phyloP scores from a whole-genome alignment of 805 yeast species.

The Henningerozyma blattae region DNA sequence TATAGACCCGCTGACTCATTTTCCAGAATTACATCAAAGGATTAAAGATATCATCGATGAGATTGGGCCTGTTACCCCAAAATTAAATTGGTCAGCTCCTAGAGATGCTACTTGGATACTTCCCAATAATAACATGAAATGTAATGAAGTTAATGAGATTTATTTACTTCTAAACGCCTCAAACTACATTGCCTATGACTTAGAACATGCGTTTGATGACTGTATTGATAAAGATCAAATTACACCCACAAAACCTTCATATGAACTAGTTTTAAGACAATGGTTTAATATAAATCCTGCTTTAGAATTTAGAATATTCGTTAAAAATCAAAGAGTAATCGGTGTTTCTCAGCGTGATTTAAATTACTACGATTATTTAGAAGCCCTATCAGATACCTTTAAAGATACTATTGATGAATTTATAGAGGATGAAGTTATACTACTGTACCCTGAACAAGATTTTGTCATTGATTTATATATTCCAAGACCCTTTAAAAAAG shows the following conservation, averaged over 20 bases:
- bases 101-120: slow-evolving; percentile 90
- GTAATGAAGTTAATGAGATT: slow-evolving; percentile 60
- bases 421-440: slow-evolving; percentile 34
- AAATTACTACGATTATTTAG: slow-evolving; percentile 66
- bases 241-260: slow-evolving; percentile 21
- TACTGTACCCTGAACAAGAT: slow-evolving; percentile 39
- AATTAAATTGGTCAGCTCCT: slow-evolving; percentile 95
- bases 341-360: slow-evolving; percentile 82
- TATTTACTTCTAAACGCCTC: slow-evolving; percentile 77
- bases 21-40: slow-evolving; percentile 46
- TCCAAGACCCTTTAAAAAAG: slow-evolving; percentile 58
- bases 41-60: slow-evolving; percentile 35
- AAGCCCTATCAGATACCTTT: slow-evolving; percentile 37
- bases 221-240: slow-evolving; percentile 24
- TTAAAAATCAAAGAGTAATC: slow-evolving; percentile 46
- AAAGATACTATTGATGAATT: slow-evolving; percentile 40
- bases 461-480: slow-evolving; percentile 76
- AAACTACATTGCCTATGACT: slow-evolving; percentile 77
- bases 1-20: slow-evolving; percentile 36
- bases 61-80: slow-evolving; percentile 64
- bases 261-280: slow-evolving; percentile 64
- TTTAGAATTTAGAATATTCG: slow-evolving; percentile 81
- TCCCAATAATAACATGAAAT: slow-evolving; percentile 62
- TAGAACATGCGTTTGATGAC: slow-evolving; percentile 56
- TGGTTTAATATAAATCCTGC: slow-evolving; percentile 85